phyloP scores from a whole-genome alignment of 352 stramenopile species.

The Globisporangium abappressorium region DNA sequence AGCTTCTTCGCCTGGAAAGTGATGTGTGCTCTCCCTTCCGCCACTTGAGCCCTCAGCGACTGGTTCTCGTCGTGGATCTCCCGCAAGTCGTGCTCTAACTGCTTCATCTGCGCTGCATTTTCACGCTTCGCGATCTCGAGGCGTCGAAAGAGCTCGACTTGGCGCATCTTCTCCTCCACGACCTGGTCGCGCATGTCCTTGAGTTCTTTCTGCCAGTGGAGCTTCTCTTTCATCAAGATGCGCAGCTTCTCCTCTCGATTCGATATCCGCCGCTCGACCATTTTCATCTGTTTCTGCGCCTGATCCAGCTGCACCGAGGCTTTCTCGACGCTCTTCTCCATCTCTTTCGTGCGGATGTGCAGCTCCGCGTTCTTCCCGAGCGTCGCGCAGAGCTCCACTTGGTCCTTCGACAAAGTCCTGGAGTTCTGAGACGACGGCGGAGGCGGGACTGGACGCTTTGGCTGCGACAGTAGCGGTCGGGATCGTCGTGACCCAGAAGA shows the following conservation, averaged over 20 bases:
- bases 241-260: slow-evolving; percentile 67
- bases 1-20: slow-evolving; percentile 41
- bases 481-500: neutral
- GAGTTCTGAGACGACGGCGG: slow-evolving; percentile 9
- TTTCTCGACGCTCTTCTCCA: slow-evolving; percentile 49
- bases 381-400: slow-evolving; percentile 54
- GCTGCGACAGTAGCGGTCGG: slow-evolving; percentile 16
- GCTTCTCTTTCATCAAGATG: slow-evolving; percentile 59
- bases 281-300: slow-evolving; percentile 57
- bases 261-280: slow-evolving; percentile 45
- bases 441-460: slow-evolving; percentile 20
- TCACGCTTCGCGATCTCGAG: slow-evolving; percentile 54
- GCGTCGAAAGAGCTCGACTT: slow-evolving; percentile 58
- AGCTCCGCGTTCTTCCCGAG: slow-evolving; percentile 68
- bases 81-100: slow-evolving; percentile 27
- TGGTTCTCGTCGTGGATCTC: slow-evolving; percentile 47
- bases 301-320: slow-evolving; percentile 43
- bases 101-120: slow-evolving; percentile 32
- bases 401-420: slow-evolving; percentile 29
- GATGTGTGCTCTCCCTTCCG: slow-evolving; percentile 43
- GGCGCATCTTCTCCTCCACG: slow-evolving; percentile 70
- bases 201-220: slow-evolving; percentile 65
- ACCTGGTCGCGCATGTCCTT: slow-evolving; percentile 57
- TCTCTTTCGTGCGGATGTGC: slow-evolving; percentile 48
- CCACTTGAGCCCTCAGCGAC: slow-evolving; percentile 29